Conservation (phyloP, 495 filamentous ascomycete species). For the Beverwykella pulmonaria region DNA sequence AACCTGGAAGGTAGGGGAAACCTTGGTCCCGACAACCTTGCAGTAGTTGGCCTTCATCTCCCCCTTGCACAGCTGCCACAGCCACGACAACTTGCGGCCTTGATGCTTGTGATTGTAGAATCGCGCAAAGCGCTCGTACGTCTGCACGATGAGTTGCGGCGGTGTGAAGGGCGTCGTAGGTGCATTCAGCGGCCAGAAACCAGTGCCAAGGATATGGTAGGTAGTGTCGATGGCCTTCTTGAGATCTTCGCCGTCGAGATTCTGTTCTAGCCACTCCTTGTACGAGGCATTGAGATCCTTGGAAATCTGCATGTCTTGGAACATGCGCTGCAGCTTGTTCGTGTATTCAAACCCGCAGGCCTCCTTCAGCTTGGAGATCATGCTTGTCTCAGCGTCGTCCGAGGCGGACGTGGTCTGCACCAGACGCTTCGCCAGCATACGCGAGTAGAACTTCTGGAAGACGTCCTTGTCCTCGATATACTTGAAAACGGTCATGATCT, state of each 20-base stretch:
- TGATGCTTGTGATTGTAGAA: conserved; percentile 97
- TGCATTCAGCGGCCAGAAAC: conserved; percentile 92
- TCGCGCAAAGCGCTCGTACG: conserved; percentile 81
- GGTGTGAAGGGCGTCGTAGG: conserved; percentile 84
- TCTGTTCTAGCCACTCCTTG: conserved; percentile 67
- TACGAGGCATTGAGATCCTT: conserved; percentile 92
- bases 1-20: conserved; percentile 95
- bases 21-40: conserved; percentile 69
- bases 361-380: conserved; percentile 99
- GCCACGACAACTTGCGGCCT: conserved; percentile 93
- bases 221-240: conserved; percentile 70
- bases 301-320: conserved; percentile 98
- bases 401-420: conserved; percentile 94
- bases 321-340: conserved; percentile 99
- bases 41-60: conserved; percentile 93
- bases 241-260: conserved; percentile 60
- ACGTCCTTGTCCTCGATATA: conserved; percentile 99
- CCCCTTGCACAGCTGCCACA: conserved; percentile 98
- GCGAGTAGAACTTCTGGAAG: conserved; percentile 99
- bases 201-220: conserved; percentile 90
- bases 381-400: conserved; percentile 96
- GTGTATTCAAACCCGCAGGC: conserved; percentile 99
- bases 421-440: conserved; percentile 90
- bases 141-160: conserved; percentile 79
- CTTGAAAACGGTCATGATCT: conserved; percentile 99